Evolutionary conservation across 116 monocot genomes (phyloP).

Genomic region (Papilionanthe hybrid): DNA sequence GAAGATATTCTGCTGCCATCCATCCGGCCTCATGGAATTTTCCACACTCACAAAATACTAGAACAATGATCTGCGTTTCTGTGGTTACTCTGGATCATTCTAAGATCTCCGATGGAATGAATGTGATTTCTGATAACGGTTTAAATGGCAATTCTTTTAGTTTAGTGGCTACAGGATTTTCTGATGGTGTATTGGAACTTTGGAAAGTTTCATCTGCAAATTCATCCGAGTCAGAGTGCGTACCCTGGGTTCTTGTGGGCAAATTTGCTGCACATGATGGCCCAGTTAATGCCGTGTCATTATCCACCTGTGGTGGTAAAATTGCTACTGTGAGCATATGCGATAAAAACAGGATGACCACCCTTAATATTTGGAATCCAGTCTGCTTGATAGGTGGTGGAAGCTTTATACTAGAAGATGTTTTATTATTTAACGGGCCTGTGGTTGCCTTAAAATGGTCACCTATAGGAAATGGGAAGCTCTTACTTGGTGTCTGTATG

Average conservation of each 20-base stretch:
- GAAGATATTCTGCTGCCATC: constrained; percentile 31
- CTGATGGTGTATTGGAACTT: constrained; percentile 72
- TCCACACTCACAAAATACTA: constrained; percentile 22
- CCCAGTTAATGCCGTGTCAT: constrained; percentile 48
- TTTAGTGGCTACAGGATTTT: constrained; percentile 73
- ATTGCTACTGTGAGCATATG: constrained; percentile 50
- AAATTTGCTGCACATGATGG: constrained; percentile 63
- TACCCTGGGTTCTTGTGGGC: constrained; percentile 85
- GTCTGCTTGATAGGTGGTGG: constrained; percentile 50
- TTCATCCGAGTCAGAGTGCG: constrained; percentile 25
- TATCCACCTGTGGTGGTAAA: constrained; percentile 66
- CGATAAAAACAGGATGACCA: constrained; percentile 20
- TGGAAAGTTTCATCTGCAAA: constrained; percentile 56
- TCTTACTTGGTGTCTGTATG: constrained; percentile 72
- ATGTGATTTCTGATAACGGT: constrained; percentile 11
- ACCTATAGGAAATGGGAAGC: constrained; percentile 69
- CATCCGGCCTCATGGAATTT: constrained; percentile 41
- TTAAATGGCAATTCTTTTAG: constrained; percentile 11
- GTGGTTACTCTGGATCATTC: constrained; percentile 27
- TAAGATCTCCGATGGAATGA: constrained; percentile 20
- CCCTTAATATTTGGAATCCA: constrained; percentile 78
- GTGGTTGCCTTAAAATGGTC: constrained; percentile 63
- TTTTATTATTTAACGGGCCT: constrained; percentile 33
- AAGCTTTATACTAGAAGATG: constrained; percentile 72
- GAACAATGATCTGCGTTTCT: constrained; percentile 48